Base-by-base conservation (phyloP, 177 flowering plant species). In the Vitis hybrid region DNA sequence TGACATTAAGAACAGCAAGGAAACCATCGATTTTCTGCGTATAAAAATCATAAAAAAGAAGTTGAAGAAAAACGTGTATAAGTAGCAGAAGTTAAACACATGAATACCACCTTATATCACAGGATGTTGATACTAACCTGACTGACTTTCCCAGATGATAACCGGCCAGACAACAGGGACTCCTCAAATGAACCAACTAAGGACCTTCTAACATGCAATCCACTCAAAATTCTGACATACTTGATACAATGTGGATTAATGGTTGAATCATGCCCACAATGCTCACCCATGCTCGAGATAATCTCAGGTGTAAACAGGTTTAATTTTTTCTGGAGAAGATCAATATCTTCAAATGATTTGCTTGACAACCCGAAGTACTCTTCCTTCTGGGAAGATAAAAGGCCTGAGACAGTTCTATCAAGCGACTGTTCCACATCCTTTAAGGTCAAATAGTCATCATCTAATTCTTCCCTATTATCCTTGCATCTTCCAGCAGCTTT, bases 171-270 rank as follows among this genome's bases (percentile, higher is more conserved):
- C 73, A 95, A 70, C 31, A 95, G 77, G 62, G 97, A 95, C 75
- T 95, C 99, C 82, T 95, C 99, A 84, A 95, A 95, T n/a, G 99
- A 95, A 77, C 99, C 99, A 77, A 95, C 94, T 83, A 95, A 84
- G 22, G 99, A 91, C 79, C 97, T 89, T 75, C 90, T 81, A 70
- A 84, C 86, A 47, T 83, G 76, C 28, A 77, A 77, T 62, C 81
- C 88, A 81, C 83, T 81, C 61, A 77, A 72, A 73, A 66, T 82
- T 73, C 87, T 84, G 31, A 74, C 62, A 14, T 72, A 57, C 66
- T 73, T 91, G 11, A 64, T 55, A 76, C 78, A 58, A 31, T 77
- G 81, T 24, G 80, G 70, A 19, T 68, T 55, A 67, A 67, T 73
- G 17, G 63, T 66, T 11, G 71, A 57, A 62, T 79, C 82, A 31